Percentiles rank a stretch among this genome's conserved stretches.
Conservation (phyloP, 1,284 basidiomycete genomes). For the Pisolithus thermaeus region DNA sequence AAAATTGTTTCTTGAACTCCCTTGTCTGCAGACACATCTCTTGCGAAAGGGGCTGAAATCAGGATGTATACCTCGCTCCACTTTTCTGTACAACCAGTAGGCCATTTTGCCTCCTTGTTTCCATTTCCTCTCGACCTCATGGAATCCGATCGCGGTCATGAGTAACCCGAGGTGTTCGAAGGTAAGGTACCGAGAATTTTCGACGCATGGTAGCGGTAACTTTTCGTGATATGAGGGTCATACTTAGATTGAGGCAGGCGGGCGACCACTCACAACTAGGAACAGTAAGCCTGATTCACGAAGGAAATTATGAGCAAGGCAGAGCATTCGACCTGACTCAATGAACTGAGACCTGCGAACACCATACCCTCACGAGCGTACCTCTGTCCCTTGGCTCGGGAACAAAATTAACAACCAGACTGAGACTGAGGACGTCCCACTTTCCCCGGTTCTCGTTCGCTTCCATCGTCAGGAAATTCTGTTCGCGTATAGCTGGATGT, state of each 20-base stretch:
- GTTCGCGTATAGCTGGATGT: conserved; percentile 72
- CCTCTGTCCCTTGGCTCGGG: conserved; percentile 73
- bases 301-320: conserved; percentile 58
- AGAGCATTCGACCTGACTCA: conserved; percentile 66
- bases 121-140: conserved; percentile 53
- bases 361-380: conserved; percentile 24
- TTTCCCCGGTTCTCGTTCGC: conserved; percentile 38
- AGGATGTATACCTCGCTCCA: neutral
- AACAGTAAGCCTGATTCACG: conserved; percentile 57
- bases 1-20: conserved; percentile 75
- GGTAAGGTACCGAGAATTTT: conserved; percentile 78
- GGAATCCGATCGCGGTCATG: conserved; percentile 63
- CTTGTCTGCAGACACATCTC: conserved; percentile 57
- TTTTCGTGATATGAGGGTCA: conserved; percentile 22
- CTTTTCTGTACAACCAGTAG: conserved; percentile 66
- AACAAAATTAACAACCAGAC: conserved; percentile 85
- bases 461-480: conserved; percentile 73
- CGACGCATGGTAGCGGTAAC: conserved; percentile 78
- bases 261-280: conserved; percentile 51
- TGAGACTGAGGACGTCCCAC: conserved; percentile 80
- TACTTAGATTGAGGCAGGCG: neutral
- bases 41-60: conserved; percentile 35
- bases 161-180: conserved; percentile 51
- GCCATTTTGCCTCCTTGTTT: conserved; percentile 66
- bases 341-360: neutral